Percentiles rank a stretch among this genome's conserved stretches.
Evolutionary conservation across 192 early-diverging fungal genomes (phyloP).

Genomic region (Backusella parvicylindrica): DNA sequence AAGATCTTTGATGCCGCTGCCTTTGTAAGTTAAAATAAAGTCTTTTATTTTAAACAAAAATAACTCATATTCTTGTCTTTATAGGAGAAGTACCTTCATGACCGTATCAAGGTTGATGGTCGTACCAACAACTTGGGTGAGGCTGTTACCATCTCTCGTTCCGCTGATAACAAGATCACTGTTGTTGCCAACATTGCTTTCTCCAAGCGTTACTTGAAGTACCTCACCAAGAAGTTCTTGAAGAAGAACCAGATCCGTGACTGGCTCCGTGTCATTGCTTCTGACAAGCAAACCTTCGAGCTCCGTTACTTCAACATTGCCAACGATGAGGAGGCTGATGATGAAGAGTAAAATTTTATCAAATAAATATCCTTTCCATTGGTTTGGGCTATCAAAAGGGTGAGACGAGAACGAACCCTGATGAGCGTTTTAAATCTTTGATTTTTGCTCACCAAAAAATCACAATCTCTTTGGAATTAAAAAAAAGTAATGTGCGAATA

Average conservation of each 20-base stretch:
- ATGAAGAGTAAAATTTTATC: conserved; percentile 51
- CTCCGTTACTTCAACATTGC: conserved; percentile 94
- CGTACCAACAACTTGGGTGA: conserved; percentile 95
- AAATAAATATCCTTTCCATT: conserved; percentile 5
- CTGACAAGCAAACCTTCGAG: conserved; percentile 86
- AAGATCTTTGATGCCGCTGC: conserved; percentile 96
- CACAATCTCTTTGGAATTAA: conserved; percentile 29
- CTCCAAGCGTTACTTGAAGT: conserved; percentile 99
- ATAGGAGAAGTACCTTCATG: conserved; percentile 96
- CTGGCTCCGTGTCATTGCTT: conserved; percentile 94
- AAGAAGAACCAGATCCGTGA: conserved; percentile 99
- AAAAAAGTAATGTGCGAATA: neutral
- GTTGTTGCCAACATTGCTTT: conserved; percentile 73
- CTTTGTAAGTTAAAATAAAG: conserved; percentile 59
- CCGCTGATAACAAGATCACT: conserved; percentile 68
- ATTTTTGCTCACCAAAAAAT: conserved; percentile 15
- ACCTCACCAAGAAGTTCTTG: conserved; percentile 99
- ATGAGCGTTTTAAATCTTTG: conserved; percentile 18
- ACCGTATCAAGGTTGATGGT: conserved; percentile 96
- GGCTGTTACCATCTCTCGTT: conserved; percentile 77
- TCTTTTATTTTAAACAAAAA: neutral
- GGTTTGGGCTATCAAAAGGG: conserved; percentile 11
- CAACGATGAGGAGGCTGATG: conserved; percentile 70
- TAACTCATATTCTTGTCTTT: neutral
- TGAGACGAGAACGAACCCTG: conserved; percentile 40